A percentile compares a stretch with the other conserved stretches of the same genome.
These are phyloP conservation scores for Lipomyces yamadae DNA, from an alignment of 805 yeast species.

Conservation along the genomic window DNA sequence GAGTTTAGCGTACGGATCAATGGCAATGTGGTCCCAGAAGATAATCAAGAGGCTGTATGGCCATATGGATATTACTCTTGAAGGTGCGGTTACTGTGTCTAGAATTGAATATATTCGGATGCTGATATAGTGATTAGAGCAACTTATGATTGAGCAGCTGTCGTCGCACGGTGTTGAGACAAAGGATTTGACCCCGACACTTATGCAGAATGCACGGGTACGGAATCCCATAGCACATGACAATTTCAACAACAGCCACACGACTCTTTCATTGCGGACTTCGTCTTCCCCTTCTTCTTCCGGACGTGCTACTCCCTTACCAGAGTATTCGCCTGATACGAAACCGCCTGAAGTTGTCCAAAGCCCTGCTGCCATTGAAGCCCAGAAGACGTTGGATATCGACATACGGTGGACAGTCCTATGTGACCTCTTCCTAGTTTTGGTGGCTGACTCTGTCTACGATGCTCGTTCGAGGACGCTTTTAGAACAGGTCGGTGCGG, in stretches of 20 bases:
- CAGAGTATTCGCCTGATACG: slow-evolving; percentile 24
- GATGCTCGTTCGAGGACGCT: slow-evolving; percentile 87
- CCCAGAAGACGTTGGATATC: slow-evolving; percentile 52
- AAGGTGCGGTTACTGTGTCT: slow-evolving; percentile 40
- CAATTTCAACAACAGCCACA: not conserved
- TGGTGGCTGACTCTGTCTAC: slow-evolving; percentile 81
- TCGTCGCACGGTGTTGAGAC: slow-evolving; percentile 83
- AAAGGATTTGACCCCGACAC: slow-evolving; percentile 67
- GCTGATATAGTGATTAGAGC: slow-evolving; percentile 53
- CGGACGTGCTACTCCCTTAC: slow-evolving; percentile 20
- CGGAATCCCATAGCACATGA: slow-evolving; percentile 53
- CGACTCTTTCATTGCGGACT: not conserved
- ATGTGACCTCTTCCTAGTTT: slow-evolving; percentile 83
- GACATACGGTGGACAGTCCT: slow-evolving; percentile 93
- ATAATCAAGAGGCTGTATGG: slow-evolving; percentile 73
- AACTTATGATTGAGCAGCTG: slow-evolving; percentile 82
- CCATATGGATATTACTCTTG: slow-evolving; percentile 77
- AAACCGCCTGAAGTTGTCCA: slow-evolving; percentile 15
- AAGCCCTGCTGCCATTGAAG: slow-evolving; percentile 34
- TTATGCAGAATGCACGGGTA: slow-evolving; percentile 57
- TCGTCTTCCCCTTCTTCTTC: not conserved
- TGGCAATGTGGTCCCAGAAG: slow-evolving; percentile 82
- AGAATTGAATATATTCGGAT: not conserved
- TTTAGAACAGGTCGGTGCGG: slow-evolving; percentile 67
- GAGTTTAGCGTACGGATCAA: slow-evolving; percentile 71